These are phyloP conservation scores for Daldinia sp. DNA, from an alignment of 2,329 filamentous ascomycete species.

Conservation along the genomic window DNA sequence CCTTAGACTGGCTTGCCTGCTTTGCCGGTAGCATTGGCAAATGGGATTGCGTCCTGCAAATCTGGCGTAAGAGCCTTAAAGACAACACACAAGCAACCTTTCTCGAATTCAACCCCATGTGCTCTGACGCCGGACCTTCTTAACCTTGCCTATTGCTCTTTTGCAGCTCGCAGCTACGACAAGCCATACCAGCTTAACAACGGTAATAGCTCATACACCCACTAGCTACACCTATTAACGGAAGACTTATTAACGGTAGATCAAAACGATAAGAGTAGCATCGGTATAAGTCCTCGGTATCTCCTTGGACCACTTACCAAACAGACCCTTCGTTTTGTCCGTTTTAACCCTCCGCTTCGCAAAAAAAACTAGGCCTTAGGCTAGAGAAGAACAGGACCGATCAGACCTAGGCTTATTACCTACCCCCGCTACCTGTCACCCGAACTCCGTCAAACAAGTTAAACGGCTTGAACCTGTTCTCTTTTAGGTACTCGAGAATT, in stretches of 20 bases:
- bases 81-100: constrained; percentile 32
- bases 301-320: constrained; percentile 8
- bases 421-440: constrained; percentile 19
- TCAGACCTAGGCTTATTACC: constrained; percentile 18
- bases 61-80: constrained; percentile 34
- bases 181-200: too few relatives aligned
- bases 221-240: background rate
- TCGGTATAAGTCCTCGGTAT: too few relatives aligned
- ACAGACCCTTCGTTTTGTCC: constrained; percentile 10
- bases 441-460: background rate
- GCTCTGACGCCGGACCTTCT: background rate
- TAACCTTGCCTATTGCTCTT: constrained; percentile 3
- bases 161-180: too few relatives aligned
- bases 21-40: constrained; percentile 36
- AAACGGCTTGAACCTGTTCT: background rate
- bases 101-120: constrained; percentile 7
- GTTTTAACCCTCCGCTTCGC: constrained; percentile 9
- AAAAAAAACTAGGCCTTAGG: too few relatives aligned
- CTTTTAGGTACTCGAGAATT: constrained; percentile 16
- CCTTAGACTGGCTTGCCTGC: background rate
- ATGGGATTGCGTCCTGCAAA: constrained; percentile 30
- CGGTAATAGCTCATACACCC: background rate
- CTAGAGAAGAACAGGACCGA: constrained; percentile 18
- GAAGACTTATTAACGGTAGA: background rate
- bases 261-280: too few relatives aligned